Evolutionary conservation across 345 rosid species (phyloP), one percentile per base, ranked within the genome.

Genomic region (Nasturtium officinale): DNA sequence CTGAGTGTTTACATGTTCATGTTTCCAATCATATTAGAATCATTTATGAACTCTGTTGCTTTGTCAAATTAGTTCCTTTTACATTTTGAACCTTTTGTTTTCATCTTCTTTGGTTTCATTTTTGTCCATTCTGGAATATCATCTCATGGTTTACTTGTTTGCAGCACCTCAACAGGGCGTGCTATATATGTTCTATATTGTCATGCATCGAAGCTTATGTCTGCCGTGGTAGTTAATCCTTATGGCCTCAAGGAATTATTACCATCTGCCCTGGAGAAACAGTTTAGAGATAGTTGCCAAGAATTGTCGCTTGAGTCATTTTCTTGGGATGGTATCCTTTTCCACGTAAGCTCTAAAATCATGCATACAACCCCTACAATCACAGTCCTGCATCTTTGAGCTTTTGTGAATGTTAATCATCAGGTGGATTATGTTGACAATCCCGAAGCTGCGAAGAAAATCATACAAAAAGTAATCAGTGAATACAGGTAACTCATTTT

Each of bases 281-380:
- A 94, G 80, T 89, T 87, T 74, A 87, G 84, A 73, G 97, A 94
- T 82, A 90, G 96, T 72, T 89, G 98, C 76, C 86, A 71, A 67
- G 83, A 89, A 48, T 72, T 88, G 82, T 89, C 85, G 63, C 67
- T 76, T 67, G 90, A 86, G 75, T 59, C 77, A 20, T 79, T 83
- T 73, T 69, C 86, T 16, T 78, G 61, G 74, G 73, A 80, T 73
- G 83, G 78, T 42, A 59, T 80, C 62, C 67, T 58, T 75, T 84
- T 87, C 85, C 88, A 91, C 88, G 97, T 89, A 69, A 77, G 29
- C 58, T 65, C 58, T 67, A 56, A 15, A 56, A 28, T 57, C 63
- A 65, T 20, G 9, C 62, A 26, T 66, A 50, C 59, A 40, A 26
- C 64, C 72, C 71, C 53, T 15, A 23, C 61, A 66, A 37, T n/a